Evolutionary conservation across 2,329 filamentous ascomycete genomes (phyloP).

Genomic region (Talaromyces sp.): DNA sequence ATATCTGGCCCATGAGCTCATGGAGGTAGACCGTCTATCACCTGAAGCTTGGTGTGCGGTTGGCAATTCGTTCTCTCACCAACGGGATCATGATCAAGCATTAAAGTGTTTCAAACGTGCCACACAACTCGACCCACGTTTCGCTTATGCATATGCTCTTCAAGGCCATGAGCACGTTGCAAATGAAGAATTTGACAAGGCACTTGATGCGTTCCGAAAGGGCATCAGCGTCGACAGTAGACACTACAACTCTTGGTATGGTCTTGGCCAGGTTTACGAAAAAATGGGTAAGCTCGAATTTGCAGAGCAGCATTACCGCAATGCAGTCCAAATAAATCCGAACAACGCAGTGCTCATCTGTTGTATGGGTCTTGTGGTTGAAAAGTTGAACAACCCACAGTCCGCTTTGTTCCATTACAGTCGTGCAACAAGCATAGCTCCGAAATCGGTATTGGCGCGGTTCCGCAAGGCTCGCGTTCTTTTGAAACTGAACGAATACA

Average conservation of each 20-base stretch:
- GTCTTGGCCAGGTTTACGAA: constrained; percentile 75
- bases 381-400: constrained; percentile 79
- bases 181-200: constrained; percentile 97
- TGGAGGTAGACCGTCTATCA: constrained; percentile 81
- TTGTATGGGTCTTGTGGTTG: constrained; percentile 84
- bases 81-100: constrained; percentile 90
- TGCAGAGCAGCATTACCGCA: constrained; percentile 85
- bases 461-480: constrained; percentile 91
- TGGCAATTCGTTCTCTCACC: constrained; percentile 90
- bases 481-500: constrained; percentile 67
- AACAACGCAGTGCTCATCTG: constrained; percentile 90
- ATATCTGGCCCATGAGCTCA: constrained; percentile 84
- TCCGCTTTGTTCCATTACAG: constrained; percentile 78
- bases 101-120: constrained; percentile 91
- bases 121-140: constrained; percentile 82
- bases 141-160: constrained; percentile 92
- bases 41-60: constrained; percentile 95
- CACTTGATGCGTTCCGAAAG: constrained; percentile 78
- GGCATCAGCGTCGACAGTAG: constrained; percentile 81
- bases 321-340: constrained; percentile 84
- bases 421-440: constrained; percentile 77
- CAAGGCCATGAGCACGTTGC: constrained; percentile 94
- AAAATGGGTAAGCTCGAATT: constrained; percentile 88
- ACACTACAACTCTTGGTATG: constrained; percentile 99
- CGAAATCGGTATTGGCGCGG: constrained; percentile 74